Base-by-base conservation (phyloP, 164 flowering plant genomes). In the Pachysandra terminalis region DNA sequence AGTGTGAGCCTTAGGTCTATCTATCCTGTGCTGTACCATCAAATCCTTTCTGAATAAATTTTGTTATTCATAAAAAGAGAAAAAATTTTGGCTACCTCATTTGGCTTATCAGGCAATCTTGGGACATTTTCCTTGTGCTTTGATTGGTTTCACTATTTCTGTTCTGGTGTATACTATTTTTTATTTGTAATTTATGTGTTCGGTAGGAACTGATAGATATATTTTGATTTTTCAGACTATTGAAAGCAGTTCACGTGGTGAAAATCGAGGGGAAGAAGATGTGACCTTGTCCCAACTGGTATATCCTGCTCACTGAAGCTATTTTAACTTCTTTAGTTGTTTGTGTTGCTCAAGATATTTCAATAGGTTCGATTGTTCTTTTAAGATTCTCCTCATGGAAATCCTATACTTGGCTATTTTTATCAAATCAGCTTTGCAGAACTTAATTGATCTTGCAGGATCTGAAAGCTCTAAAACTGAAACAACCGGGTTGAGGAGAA, bases 161-260 rank as follows among this genome's bases (percentile, higher is more conserved):
- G 12, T 24, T 13, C 48, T 49, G 32, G 32, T 24, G 41, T 19
- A 19, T 22, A n/a, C 37, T 32, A 32, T 7, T 32, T 3, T 32
- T 32, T 3, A 32, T 7, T 32, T 32, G 37, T n/a, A n/a, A n/a
- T n/a, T n/a, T n/a, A n/a, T n/a, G n/a, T n/a, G n/a, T n/a, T n/a
- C n/a, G n/a, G n/a, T n/a, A n/a, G n/a, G n/a, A n/a, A n/a, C n/a
- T n/a, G n/a, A n/a, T n/a, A n/a, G n/a, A n/a, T n/a, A n/a, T n/a
- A n/a, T n/a, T n/a, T n/a, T 13, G 55, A 24, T 64, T 37, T 48
- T 40, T 41, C 87, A 91, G 97, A 88, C 91, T 12, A 80, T 91
- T 76, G 97, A 91, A 77, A 91, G 96, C 88, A 86, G 96, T n/a
- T n/a, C n/a, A n/a, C n/a, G n/a, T 58, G 89, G 87, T 63, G 91